phyloP scores from a whole-genome alignment of 1,139 yeast species.

The Zygotorulaspora mrakii region DNA sequence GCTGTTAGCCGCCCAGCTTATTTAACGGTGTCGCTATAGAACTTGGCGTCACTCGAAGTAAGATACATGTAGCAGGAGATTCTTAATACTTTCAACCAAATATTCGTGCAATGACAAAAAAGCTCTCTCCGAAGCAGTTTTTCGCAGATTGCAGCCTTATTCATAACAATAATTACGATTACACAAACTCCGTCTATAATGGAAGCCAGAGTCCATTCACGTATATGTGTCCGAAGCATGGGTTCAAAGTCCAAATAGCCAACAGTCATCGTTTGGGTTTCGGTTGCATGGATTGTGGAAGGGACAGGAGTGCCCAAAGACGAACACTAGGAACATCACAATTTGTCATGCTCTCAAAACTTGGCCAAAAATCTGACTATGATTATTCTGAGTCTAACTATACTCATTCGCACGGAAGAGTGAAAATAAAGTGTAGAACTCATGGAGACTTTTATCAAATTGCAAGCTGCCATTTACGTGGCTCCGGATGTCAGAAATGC shows the following conservation, averaged over 20 bases:
- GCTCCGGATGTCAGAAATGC: neutral
- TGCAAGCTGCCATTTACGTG: neutral
- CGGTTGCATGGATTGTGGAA: neutral
- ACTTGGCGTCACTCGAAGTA: no score
- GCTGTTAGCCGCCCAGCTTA: neutral
- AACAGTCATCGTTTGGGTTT: neutral
- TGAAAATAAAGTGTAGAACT: neutral
- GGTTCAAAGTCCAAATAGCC: neutral
- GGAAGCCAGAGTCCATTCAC: neutral
- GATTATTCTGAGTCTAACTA: neutral
- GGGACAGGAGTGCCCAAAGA: neutral
- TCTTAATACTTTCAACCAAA: no score
- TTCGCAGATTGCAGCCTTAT: neutral
- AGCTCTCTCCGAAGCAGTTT: neutral
- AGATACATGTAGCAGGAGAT: no score
- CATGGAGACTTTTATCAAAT: neutral
- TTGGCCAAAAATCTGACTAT: neutral
- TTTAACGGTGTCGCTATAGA: no score
- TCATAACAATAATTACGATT: neutral
- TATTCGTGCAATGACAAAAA: neutral
- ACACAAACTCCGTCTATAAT: neutral
- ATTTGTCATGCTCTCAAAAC: neutral
- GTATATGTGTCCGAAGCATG: neutral
- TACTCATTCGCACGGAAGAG: neutral
- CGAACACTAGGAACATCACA: neutral